Evolutionary conservation across 2,329 filamentous ascomycete species (phyloP).

Genomic region (Cucurbitaria berberidis): DNA sequence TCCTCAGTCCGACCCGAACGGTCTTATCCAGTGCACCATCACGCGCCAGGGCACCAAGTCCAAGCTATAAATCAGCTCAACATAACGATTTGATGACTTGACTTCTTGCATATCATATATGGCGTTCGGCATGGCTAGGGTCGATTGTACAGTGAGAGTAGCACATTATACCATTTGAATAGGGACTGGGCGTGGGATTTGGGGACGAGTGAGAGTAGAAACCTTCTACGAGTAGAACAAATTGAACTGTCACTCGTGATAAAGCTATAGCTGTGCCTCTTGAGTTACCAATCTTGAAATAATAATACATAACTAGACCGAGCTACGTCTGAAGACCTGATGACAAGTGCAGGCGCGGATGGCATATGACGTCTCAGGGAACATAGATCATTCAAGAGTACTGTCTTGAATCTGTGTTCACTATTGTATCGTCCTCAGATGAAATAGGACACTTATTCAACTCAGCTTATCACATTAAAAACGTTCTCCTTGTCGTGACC

Average conservation of each 20-base stretch:
- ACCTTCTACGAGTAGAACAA: background rate
- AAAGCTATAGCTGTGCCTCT: background rate
- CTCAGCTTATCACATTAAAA: no score
- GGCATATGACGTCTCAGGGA: background rate
- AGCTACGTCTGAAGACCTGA: no score
- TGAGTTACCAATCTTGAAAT: no score
- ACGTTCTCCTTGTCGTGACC: no score
- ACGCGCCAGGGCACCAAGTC: conserved; percentile 60
- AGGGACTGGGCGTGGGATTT: conserved; percentile 2
- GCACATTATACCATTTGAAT: conserved; percentile 36
- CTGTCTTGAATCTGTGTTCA: no score
- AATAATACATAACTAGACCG: no score
- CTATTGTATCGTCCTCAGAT: no score
- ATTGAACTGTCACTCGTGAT: background rate
- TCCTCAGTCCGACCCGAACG: conserved; percentile 91
- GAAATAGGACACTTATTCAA: no score
- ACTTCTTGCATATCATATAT: conserved; percentile 23
- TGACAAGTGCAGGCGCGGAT: no score
- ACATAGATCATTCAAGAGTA: background rate
- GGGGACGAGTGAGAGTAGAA: conserved; percentile 26
- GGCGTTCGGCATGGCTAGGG: conserved; percentile 17
- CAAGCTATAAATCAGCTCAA: conserved; percentile 48
- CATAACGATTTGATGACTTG: conserved; percentile 12
- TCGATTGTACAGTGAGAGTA: conserved; percentile 28
- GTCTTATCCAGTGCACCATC: conserved; percentile 93